Base-by-base conservation (phyloP, 345 rosid species). In the Pistacia integerrima region DNA sequence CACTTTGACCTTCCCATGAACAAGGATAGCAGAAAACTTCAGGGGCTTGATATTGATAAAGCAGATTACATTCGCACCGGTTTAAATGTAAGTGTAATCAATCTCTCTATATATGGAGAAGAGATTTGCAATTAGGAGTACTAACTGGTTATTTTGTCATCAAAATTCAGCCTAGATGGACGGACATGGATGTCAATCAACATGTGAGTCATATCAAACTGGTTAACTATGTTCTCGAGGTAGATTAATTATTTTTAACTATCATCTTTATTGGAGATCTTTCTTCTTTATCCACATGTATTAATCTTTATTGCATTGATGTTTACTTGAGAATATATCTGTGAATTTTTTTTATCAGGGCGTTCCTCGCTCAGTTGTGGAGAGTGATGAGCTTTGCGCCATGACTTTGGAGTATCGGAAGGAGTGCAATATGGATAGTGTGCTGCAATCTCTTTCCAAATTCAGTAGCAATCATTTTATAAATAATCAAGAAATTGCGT, bases 371-470 rank as follows among this genome's bases (percentile, higher is more conserved):
- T 64, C 78, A 1, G 49, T 79, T 7, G 38, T 58, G 20, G 74
- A 69, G 62, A 64, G 61, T 41, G 76, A 77, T 33, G 66, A 77
- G 73, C 83, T 77, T n/a, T 77, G 54, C 1, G 48, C 56, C 3
- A 28, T 84, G 54, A 77, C 70, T 18, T 71, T 82, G 74, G 74
- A 77, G 52, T 79, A 67, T 28, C 58, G 38, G 10, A 82, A 63
- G 14, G 85, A 82, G 70, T 82, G 85, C 25, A 11, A 38, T 58
- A 46, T 0, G 13, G 80, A 82, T 14, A 64, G 61, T 11, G 71
- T 36, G 58, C 25, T 82, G 63, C 76, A 71, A 17, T 77, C 82
- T 33, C 44, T 82, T 36, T 51, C 84, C 14, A 80, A 36, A 51
- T 4, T 74, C 18, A 16, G 5, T 30, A 4, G 20, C 5, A 4